These are phyloP conservation scores for Ottelia alismoides DNA, from an alignment of 106 monocot species.

Conservation along the genomic window DNA sequence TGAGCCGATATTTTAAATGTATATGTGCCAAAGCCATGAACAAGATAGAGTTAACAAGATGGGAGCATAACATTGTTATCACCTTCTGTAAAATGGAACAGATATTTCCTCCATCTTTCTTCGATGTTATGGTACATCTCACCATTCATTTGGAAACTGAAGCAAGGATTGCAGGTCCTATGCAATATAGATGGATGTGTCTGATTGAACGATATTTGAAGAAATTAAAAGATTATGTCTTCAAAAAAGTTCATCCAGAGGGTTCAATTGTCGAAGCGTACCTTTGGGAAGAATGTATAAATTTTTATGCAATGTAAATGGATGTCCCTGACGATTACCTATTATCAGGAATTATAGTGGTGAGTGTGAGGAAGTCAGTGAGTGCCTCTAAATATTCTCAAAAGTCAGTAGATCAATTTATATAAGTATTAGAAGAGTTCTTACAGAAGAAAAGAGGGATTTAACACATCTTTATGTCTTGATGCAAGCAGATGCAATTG, in stretches of 20 bases:
- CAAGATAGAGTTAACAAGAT: too few relatives aligned
- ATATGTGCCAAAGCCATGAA: background rate
- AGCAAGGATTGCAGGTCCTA: background rate
- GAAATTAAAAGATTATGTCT: too few relatives aligned
- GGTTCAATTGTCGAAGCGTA: too few relatives aligned
- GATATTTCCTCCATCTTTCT: conserved; percentile 1
- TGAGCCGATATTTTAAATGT: background rate
- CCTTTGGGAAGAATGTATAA: too few relatives aligned
- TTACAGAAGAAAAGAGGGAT: too few relatives aligned
- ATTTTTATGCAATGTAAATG: too few relatives aligned
- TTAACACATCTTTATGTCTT: too few relatives aligned
- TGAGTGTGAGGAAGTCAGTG: background rate
- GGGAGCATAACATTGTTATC: background rate
- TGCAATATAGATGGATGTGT: conserved; percentile 1
- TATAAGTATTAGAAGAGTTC: background rate
- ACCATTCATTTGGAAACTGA: background rate
- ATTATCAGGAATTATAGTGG: too few relatives aligned
- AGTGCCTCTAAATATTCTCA: background rate
- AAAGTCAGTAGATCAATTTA: background rate
- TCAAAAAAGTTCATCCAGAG: too few relatives aligned
- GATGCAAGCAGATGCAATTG: too few relatives aligned
- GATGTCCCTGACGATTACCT: too few relatives aligned
- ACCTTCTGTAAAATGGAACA: background rate
- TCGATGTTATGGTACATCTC: conserved; percentile 3
- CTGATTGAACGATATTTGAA: background rate